Evolutionary conservation across 805 yeast genomes (phyloP).

Genomic region (Candida peoriensis): DNA sequence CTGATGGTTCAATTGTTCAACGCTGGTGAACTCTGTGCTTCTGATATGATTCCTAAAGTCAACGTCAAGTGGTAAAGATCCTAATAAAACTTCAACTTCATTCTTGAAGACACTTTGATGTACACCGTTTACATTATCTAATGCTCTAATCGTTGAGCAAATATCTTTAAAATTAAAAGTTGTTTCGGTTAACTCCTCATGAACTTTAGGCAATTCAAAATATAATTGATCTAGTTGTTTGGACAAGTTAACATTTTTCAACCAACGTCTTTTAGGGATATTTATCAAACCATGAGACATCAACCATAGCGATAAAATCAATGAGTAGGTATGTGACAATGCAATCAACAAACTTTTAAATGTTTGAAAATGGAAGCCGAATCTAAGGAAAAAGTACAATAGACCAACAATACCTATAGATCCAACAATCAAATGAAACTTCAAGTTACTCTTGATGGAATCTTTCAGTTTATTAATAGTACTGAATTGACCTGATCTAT

Average conservation of each 20-base stretch:
- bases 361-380: conserved; percentile 50
- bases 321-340: conserved; percentile 68
- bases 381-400: conserved; percentile 51
- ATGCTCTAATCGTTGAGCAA: conserved; percentile 50
- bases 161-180: conserved; percentile 58
- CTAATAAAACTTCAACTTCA: conserved; percentile 11
- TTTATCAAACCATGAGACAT: conserved; percentile 78
- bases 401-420: conserved; percentile 48
- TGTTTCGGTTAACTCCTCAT: conserved; percentile 61
- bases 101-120: conserved; percentile 14
- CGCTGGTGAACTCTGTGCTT: conserved; percentile 18
- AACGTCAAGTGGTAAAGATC: conserved; percentile 14
- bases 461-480: conserved; percentile 43
- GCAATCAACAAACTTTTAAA: conserved; percentile 69
- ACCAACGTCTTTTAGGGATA: conserved; percentile 48
- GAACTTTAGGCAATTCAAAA: conserved; percentile 47
- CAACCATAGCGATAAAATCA: conserved; percentile 72
- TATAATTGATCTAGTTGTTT: conserved; percentile 37
- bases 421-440: conserved; percentile 56
- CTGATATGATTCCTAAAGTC: conserved; percentile 21
- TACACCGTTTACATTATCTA: conserved; percentile 27
- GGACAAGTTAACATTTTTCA: conserved; percentile 31
- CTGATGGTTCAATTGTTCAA: conserved; percentile 27
- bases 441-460: conserved; percentile 50
- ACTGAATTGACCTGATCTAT: conserved; percentile 61